Evolutionary conservation across 345 rosid species (phyloP), one percentile per base, ranked within the genome.

Genomic region (Anastatica hierochuntica): DNA sequence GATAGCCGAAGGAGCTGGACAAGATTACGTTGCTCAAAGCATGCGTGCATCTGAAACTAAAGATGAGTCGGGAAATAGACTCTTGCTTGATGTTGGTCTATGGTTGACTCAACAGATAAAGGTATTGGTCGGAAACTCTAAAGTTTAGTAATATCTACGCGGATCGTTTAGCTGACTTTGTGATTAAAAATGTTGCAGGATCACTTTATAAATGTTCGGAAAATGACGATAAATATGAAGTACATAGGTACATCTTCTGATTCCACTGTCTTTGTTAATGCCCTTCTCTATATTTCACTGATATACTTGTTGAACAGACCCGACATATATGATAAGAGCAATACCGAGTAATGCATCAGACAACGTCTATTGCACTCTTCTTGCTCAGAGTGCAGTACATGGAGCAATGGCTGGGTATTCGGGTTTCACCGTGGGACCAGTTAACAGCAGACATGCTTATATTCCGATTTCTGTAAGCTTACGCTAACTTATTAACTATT

Each of bases 341-440:
- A 67, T 84, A 63, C 95, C 85, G 42, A 84, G 98, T 74, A 90
- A 84, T 64, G 96, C 89, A 49, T 90, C 88, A 16, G 96, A 90
- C 80, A 90, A 88, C 67, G 77, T 88, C 16, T 90, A 84, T 72
- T 90, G 98, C 81, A 90, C 94, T 55, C n/a, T n/a, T n/a, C n/a
- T n/a, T n/a, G n/a, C n/a, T n/a, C n/a, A n/a, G n/a, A n/a, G n/a
- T n/a, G n/a, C 98, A 0, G 90, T 90, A 61, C 96, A 90, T 72
- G 96, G 98, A 65, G 90, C 96, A 72, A 90, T 90, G 98, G 95
- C 95, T 48, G 96, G 96, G 64, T 88, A 70, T 74, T 79, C 96
- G 5, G 98, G 96, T 67, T 90, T 90, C 77, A 88, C 95, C 0
- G 95, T 88, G 19, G 98, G 96, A 50, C 96, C 90, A 23, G 96